Evolutionary conservation across 352 stramenopile species (phyloP), one percentile per base, ranked within the genome.

Genomic region (Globisporangium paroecandrum): DNA sequence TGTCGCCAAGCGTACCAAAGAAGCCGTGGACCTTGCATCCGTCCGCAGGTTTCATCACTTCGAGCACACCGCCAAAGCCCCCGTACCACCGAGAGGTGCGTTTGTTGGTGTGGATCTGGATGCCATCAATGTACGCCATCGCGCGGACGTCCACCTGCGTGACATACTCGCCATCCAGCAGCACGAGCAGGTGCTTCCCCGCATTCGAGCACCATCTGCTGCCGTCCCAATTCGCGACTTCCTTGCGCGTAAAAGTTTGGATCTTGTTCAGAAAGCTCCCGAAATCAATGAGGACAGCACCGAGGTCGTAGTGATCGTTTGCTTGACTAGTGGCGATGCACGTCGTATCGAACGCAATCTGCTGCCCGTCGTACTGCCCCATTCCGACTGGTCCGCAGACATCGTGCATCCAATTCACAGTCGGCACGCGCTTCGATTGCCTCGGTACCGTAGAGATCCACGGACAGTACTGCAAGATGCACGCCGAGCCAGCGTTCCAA

Each of bases 101-200:
- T 34, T 77, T 20, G 55, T 89, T 92, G 3, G 83, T 92, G 69
- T 89, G 76, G 13, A 92, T 71, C 55, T 87, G 78, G 15, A 92
- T 64, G 7, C 82, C 83, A 61, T 92, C 82, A 38, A 92, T 79
- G 78, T 78, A 92, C 12, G 78, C 79, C 73, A 81, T 81, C 0
- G 82, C 77, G 1, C 80, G 73, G 1, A 89, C 68, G 49, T 89
- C 80, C 4, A 92, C 75, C 15, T 69, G 73, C 29, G 72, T 80
- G 41, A 92, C 69, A 58, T 75, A 86, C 68, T 92, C 83, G 51
- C 65, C 60, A 4, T 65, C 70, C 7, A 61, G 51, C 10, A 92
- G 69, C 18, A 90, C 58, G 25, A 90, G 67, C 72, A 72, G 76
- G 58, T 90, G 78, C 22, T 75, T 79, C 25, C 62, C 34, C 3